Conservation (phyloP, 2,329 filamentous ascomycete genomes). For the Fusarium kyushuense region DNA sequence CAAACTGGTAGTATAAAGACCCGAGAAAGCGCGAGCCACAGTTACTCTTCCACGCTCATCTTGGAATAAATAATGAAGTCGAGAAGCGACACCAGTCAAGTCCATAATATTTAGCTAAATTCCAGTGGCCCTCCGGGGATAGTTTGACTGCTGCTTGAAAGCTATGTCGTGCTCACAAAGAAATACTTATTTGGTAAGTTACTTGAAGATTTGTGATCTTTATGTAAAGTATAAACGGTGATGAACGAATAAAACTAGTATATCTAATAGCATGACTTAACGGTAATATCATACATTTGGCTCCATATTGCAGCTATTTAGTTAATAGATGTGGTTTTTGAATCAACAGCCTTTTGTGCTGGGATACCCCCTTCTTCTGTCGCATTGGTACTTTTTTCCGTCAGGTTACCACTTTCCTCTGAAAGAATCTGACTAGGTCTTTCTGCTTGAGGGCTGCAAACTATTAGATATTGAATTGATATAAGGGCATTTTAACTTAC, state of each 20-base stretch:
- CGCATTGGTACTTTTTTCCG: neutral
- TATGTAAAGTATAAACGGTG: neutral
- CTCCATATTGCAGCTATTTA: neutral
- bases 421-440: neutral
- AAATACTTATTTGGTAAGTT: neutral
- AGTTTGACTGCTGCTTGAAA: neutral
- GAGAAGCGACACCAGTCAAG: neutral
- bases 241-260: neutral
- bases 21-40: neutral
- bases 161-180: neutral
- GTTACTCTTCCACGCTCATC: neutral
- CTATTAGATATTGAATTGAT: neutral
- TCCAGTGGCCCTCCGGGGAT: neutral
- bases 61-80: neutral
- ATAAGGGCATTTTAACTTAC: conserved; percentile 4
- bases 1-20: neutral
- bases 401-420: neutral
- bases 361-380: neutral
- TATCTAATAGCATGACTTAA: neutral
- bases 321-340: neutral
- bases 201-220: neutral
- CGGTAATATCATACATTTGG: neutral
- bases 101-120: neutral
- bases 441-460: conserved; percentile 1
- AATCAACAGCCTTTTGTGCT: neutral